Evolutionary conservation across 2,329 filamentous ascomycete genomes (phyloP).

Genomic region (Ophiocordyceps camponoti-floridani): DNA sequence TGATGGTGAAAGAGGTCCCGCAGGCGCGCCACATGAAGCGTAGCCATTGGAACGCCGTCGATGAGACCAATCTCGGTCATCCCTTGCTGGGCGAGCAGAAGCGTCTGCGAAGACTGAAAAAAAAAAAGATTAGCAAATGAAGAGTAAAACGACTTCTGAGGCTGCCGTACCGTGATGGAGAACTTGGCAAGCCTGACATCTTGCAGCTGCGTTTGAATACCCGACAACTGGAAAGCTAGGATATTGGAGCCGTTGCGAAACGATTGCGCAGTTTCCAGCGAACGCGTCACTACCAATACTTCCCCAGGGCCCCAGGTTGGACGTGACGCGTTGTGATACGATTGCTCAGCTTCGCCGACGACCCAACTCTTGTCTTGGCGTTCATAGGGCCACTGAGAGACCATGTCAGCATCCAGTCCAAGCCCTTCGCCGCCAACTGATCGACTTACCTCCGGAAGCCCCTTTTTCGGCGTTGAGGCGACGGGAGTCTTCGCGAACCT

Average conservation of each 20-base stretch:
- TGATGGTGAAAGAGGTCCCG: constrained; percentile 22
- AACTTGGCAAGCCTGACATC: constrained; percentile 50
- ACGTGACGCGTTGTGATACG: constrained; percentile 56
- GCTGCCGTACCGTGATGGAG: constrained; percentile 28
- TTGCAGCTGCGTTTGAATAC: constrained; percentile 43
- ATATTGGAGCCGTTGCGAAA: constrained; percentile 11
- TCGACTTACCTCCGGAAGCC: constrained; percentile 57
- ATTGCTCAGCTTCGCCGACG: constrained; percentile 44
- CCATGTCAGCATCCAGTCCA: not conserved
- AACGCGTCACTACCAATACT: constrained; percentile 42
- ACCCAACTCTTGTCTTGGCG: constrained; percentile 55
- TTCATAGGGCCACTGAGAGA: constrained; percentile 64
- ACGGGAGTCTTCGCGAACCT: constrained; percentile 39
- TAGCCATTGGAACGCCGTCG: constrained; percentile 42
- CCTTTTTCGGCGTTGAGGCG: constrained; percentile 35
- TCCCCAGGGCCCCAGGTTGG: constrained; percentile 66
- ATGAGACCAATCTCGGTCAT: constrained; percentile 33
- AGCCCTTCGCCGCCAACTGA: constrained; percentile 9
- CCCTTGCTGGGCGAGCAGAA: constrained; percentile 35
- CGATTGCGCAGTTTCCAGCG: constrained; percentile 19
- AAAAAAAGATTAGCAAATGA: constrained; percentile 3
- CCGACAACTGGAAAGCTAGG: constrained; percentile 16
- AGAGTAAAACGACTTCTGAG: not conserved
- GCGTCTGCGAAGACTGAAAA: constrained; percentile 32
- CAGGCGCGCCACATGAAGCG: constrained; percentile 19